phyloP scores from a whole-genome alignment of 1,284 basidiomycete species.

The Marasmius sp. region DNA sequence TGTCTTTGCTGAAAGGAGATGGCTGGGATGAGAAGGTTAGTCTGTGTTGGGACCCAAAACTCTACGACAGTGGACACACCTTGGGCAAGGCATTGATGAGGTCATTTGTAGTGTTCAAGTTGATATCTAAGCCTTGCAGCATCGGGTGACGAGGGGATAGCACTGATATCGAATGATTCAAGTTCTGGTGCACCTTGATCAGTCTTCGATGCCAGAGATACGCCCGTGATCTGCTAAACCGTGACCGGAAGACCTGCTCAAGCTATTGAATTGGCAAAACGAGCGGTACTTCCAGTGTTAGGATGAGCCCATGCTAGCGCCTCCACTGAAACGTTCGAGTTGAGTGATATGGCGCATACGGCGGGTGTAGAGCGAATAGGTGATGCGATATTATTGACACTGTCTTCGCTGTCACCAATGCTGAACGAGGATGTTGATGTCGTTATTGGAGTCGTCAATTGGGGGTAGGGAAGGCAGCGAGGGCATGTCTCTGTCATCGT shows the following conservation, averaged over 20 bases:
- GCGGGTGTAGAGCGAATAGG: slow-evolving; percentile 71
- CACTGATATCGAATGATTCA: slow-evolving; percentile 51
- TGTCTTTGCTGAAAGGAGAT: slow-evolving; percentile 67
- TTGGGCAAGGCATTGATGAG: slow-evolving; percentile 61
- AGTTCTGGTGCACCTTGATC: slow-evolving; percentile 31
- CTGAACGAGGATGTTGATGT: slow-evolving; percentile 28
- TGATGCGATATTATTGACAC: slow-evolving; percentile 30
- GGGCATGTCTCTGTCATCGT: slow-evolving; percentile 70
- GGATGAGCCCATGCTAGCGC: slow-evolving; percentile 39
- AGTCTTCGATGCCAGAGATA: slow-evolving; percentile 6
- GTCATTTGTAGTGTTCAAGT: slow-evolving; percentile 37
- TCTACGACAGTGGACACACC: slow-evolving; percentile 43
- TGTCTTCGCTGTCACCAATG: slow-evolving; percentile 30
- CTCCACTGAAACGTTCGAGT: slow-evolving; percentile 1
- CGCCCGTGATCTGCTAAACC: slow-evolving; percentile 9
- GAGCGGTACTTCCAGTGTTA: slow-evolving; percentile 63
- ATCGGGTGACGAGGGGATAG: slow-evolving; percentile 53
- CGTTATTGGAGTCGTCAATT: slow-evolving; percentile 59
- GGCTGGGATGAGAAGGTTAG: slow-evolving; percentile 34
- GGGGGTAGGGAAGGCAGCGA: slow-evolving; percentile 72
- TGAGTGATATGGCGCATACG: slow-evolving; percentile 41
- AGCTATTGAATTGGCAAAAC: slow-evolving; percentile 71
- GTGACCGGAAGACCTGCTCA: slow-evolving; percentile 44
- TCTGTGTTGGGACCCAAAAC: too few species aligned
- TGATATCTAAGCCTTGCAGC: slow-evolving; percentile 27